Percentiles rank a stretch among this genome's conserved stretches.
These are phyloP conservation scores for Solanum gracilifrons DNA, from an alignment of 257 asterid genomes.

Conservation along the genomic window DNA sequence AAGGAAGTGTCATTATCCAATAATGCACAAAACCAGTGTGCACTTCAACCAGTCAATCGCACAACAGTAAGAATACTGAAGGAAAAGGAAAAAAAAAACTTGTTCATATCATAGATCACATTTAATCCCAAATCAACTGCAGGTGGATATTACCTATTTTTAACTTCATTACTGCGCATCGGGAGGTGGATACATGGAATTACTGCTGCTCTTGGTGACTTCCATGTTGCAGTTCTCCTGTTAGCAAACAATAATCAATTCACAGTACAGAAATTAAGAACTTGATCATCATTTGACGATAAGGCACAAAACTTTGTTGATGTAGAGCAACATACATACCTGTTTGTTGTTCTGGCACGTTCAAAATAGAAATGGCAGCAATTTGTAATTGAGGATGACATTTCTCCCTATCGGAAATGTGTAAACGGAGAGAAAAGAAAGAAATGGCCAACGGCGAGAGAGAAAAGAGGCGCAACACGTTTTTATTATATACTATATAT, in stretches of 20 bases:
- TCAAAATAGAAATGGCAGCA: not conserved
- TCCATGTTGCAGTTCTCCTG: slow-evolving; percentile 53
- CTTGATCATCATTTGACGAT: not conserved
- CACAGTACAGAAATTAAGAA: not conserved
- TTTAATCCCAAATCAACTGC: not conserved
- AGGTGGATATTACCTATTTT: slow-evolving; percentile 39
- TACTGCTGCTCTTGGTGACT: slow-evolving; percentile 60
- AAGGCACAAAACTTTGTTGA: not conserved
- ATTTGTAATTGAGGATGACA: not conserved
- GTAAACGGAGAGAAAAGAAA: not conserved
- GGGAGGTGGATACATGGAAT: slow-evolving; percentile 69
- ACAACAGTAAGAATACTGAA: not conserved
- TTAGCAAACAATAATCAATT: slow-evolving; percentile 2
- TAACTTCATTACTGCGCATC: slow-evolving; percentile 80
- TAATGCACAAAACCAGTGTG: not conserved
- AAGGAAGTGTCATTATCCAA: not conserved
- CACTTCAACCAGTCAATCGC: not conserved
- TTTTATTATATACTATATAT: too few relatives aligned
- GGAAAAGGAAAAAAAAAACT: too few relatives aligned
- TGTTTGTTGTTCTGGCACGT: not conserved
- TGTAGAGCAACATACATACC: not conserved
- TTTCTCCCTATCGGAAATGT: not conserved
- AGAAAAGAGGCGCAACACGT: not conserved
- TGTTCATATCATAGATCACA: not conserved
- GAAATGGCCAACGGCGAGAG: not conserved